A percentile compares a stretch with the other conserved stretches of the same genome.
These are phyloP conservation scores for Yamadazyma jaroonii DNA, from an alignment of 1,139 yeast species.

Conservation along the genomic window DNA sequence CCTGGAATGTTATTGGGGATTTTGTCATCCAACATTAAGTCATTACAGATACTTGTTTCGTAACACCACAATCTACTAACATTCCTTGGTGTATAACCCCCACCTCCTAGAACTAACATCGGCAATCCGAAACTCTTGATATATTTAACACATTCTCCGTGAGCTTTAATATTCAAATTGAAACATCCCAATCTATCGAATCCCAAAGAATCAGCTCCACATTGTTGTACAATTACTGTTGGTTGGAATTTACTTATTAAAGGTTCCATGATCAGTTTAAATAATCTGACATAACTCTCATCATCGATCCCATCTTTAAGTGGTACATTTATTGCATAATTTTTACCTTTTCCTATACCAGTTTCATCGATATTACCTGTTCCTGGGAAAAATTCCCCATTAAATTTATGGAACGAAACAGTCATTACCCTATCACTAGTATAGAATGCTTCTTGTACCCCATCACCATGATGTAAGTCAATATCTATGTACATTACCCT, in stretches of 20 bases:
- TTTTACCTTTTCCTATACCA: slow-evolving; percentile 87
- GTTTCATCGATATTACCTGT: slow-evolving; percentile 88
- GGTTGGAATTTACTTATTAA: slow-evolving; percentile 74
- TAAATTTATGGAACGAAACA: slow-evolving; percentile 92
- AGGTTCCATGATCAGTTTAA: slow-evolving; percentile 85
- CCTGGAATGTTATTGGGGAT: slow-evolving; percentile 82
- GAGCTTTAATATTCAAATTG: slow-evolving; percentile 89
- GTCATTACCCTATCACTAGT: slow-evolving; percentile 98
- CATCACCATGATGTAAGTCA: slow-evolving; percentile 98
- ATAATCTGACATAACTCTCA: slow-evolving; percentile 70
- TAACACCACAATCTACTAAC: slow-evolving; percentile 94
- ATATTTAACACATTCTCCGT: slow-evolving; percentile 91
- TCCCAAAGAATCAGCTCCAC: slow-evolving; percentile 91
- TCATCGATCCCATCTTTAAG: slow-evolving; percentile 92
- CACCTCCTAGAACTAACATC: slow-evolving; percentile 92
- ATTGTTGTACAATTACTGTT: slow-evolving; percentile 84
- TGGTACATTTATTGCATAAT: slow-evolving; percentile 86
- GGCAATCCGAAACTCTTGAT: slow-evolving; percentile 88
- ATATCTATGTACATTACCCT: slow-evolving; percentile 94
- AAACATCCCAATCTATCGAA: slow-evolving; percentile 92
- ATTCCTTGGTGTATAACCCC: slow-evolving; percentile 95
- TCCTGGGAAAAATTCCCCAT: slow-evolving; percentile 95
- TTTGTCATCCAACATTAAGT: slow-evolving; percentile 69
- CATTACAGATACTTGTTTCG: slow-evolving; percentile 85
- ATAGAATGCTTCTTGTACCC: slow-evolving; percentile 97